phyloP scores from a whole-genome alignment of 2,329 filamentous ascomycete genomes.

The Immersiporthe knoxdaviesiana region DNA sequence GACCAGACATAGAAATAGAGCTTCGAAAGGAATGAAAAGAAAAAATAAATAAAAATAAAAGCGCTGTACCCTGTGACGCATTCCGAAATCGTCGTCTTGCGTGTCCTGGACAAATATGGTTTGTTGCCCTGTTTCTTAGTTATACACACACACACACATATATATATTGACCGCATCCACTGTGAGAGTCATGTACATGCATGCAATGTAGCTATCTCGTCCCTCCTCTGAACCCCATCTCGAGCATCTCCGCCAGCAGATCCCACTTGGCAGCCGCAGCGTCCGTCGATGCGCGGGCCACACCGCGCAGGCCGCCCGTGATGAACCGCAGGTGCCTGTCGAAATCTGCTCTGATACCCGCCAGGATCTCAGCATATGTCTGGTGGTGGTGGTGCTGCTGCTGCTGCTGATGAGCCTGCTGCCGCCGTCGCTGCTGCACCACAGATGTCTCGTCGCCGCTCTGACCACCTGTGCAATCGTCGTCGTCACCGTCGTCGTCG shows the following conservation, averaged over 20 bases:
- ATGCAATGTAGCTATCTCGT: background rate
- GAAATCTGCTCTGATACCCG: conserved; percentile 64
- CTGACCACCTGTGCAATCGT: conserved; percentile 31
- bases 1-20: background rate
- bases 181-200: background rate
- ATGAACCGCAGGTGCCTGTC: conserved; percentile 71
- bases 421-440: background rate
- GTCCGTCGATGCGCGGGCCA: conserved; percentile 74
- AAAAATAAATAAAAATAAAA: no score
- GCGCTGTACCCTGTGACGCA: background rate
- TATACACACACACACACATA: no score
- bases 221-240: conserved; percentile 45
- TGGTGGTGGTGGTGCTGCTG: conserved; percentile 33
- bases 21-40: background rate
- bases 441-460: background rate
- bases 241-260: conserved; percentile 78
- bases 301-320: conserved; percentile 70
- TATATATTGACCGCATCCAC: no score
- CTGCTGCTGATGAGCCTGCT: no score
- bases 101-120: background rate
- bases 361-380: conserved; percentile 57
- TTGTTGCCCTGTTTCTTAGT: no score
- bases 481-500: conserved; percentile 43
- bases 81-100: background rate
- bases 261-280: conserved; percentile 69